Conservation (phyloP, 305 asterid species). For the Solanum hybrid region DNA sequence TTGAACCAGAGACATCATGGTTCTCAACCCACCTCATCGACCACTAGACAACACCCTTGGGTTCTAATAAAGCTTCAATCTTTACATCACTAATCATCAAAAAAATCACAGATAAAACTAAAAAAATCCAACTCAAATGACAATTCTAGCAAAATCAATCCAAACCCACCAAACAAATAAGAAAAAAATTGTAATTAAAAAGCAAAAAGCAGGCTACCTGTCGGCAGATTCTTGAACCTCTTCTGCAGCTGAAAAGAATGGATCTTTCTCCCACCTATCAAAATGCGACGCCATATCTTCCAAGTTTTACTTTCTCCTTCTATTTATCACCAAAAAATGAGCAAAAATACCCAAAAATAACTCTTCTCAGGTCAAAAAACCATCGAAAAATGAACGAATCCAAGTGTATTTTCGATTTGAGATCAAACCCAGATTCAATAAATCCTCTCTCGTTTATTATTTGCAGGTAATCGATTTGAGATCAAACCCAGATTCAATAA, state of each 20-base stretch:
- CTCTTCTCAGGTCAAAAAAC: background rate
- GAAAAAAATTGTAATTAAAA: background rate
- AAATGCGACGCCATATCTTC: slow-evolving; percentile 54
- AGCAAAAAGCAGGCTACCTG: slow-evolving; percentile 30
- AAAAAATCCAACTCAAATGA: background rate
- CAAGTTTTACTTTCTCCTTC: background rate
- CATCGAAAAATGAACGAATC: background rate
- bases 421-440: background rate
- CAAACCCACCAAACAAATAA: background rate
- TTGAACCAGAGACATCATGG: background rate
- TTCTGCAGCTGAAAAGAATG: slow-evolving; percentile 85
- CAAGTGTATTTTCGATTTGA: background rate
- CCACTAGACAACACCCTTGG: background rate
- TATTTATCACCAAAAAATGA: slow-evolving; percentile 4
- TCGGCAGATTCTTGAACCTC: slow-evolving; percentile 98
- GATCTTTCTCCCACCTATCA: slow-evolving; percentile 94
- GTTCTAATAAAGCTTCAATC: background rate
- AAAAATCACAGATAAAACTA: background rate
- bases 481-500: background rate
- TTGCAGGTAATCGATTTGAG: background rate
- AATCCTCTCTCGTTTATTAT: background rate
- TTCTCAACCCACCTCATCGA: background rate
- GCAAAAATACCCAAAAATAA: background rate
- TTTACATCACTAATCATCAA: background rate
- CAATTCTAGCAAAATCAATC: background rate